Percentiles rank a stretch among this genome's conserved stretches.
Conservation (phyloP, 371 early-diverging fungal genomes). For the Apophysomyces ossiformis region DNA sequence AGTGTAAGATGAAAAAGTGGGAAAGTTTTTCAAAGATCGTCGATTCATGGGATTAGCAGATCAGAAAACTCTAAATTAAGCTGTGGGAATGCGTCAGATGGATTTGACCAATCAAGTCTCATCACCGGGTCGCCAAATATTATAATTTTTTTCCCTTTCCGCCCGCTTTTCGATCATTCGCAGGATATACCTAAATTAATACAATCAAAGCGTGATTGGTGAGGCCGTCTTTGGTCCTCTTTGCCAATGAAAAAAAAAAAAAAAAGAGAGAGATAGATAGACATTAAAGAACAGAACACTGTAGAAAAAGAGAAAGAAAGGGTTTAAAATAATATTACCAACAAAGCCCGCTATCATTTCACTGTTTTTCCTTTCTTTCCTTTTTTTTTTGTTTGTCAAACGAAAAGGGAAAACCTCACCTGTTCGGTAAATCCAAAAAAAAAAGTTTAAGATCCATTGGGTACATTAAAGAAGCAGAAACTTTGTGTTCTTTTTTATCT, state of each 20-base stretch:
- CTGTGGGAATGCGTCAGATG: slow-evolving; percentile 4
- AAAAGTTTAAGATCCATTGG: too few species aligned
- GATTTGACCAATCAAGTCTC: slow-evolving; percentile 7
- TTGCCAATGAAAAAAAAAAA: slow-evolving; percentile 4
- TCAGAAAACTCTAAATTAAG: slow-evolving; percentile 1
- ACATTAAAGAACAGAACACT: background rate
- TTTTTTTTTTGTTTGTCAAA: slow-evolving; percentile 11
- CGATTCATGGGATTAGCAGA: slow-evolving; percentile 1
- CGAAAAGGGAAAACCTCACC: slow-evolving; percentile 11
- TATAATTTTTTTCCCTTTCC: background rate
- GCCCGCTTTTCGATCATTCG: background rate
- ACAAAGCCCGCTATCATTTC: slow-evolving; percentile 2
- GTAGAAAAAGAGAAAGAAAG: slow-evolving; percentile 6
- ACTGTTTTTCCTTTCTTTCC: background rate
- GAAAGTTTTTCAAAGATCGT: slow-evolving; percentile 7
- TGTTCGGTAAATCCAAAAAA: slow-evolving; percentile 5
- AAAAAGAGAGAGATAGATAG: slow-evolving; percentile 3
- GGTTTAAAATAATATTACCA: background rate
- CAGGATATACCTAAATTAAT: slow-evolving; percentile 10
- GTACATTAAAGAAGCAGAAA: too few species aligned
- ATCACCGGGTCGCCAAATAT: slow-evolving; percentile 5
- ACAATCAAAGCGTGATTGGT: slow-evolving; percentile 11
- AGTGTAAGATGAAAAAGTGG: background rate
- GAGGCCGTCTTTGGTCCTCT: background rate
- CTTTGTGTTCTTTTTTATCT: background rate